Base-by-base conservation (phyloP, 768 basidiomycete species). In the Phanerochaete carnosa region DNA sequence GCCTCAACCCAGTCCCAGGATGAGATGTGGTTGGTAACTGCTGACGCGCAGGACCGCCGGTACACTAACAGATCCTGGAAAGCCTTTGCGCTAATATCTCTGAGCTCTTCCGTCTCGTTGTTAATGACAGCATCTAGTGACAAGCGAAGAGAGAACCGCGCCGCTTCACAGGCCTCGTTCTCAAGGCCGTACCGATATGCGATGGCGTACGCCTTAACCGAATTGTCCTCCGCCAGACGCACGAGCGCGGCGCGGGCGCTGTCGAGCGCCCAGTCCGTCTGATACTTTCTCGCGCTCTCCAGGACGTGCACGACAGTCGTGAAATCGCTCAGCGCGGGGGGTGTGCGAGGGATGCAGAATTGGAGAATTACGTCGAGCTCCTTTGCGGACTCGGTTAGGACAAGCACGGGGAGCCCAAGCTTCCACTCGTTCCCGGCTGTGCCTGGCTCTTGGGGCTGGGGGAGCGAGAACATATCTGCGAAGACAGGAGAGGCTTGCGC, bases 141-240 rank as follows among this genome's bases (percentile, higher is more conserved):
- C 15, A 57, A 23, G 19, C 58, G 53, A 33, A 60, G 58, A 16
- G 43, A 43, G 52, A 76, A 75, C 11, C 76, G 72, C 0, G 86
- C 85, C 5, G 85, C 80, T 15, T 74, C 58, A 28, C 77, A 77
- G 0, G 80, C 78, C 62, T 85, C 85, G 19, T 77, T 72, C n/a
- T 75, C 70, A 83, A 85, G 85, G 1, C 76, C 81, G 64, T 78
- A 83, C 2, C 84, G 79, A 57, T 79, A 79, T 2, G 64, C 64
- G 16, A 61, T 39, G 46, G 64, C 60, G 35, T 64, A 64, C 35
- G 33, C 64, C 26, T 57, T 11, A 2, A 64, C 23, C 5, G 64
- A 45, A 13, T 61, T 50, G 11, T 49, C 47, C 45, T 43, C 33
- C 28, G 61, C 61, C 16, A 62, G 26, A 29, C 26, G 37, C 15